A percentile compares a stretch with the other conserved stretches of the same genome.
Conservation (phyloP, 148 eudicot species). For the Amaranthus cruentus region DNA sequence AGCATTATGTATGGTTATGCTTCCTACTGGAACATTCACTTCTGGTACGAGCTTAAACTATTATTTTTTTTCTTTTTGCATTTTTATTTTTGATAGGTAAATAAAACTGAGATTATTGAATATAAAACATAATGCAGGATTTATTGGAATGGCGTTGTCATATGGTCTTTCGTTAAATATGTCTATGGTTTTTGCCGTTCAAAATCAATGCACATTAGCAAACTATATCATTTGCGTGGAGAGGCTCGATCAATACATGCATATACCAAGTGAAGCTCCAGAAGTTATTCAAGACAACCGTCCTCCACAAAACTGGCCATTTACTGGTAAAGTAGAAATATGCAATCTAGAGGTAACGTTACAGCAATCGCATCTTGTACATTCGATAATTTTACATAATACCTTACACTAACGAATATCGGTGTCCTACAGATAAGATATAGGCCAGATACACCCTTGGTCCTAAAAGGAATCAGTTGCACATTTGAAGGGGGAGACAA, state of each 20-base stretch:
- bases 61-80: not conserved
- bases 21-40: conserved; percentile 87
- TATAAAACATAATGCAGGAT: conserved; percentile 45
- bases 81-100: not conserved
- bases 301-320: conserved; percentile 72
- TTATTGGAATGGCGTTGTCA: conserved; percentile 90
- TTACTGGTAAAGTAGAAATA: conserved; percentile 76
- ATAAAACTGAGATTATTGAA: not conserved
- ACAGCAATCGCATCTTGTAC: not conserved
- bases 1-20: conserved; percentile 90
- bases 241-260: conserved; percentile 80
- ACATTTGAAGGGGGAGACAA: conserved; percentile 83
- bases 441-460: conserved; percentile 69
- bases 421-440: conserved; percentile 57
- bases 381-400: not conserved
- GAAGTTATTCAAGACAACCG: conserved; percentile 60
- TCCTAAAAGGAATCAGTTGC: conserved; percentile 72
- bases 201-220: conserved; percentile 69
- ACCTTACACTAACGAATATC: not conserved
- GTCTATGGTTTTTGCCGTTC: conserved; percentile 64
- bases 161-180: conserved; percentile 83
- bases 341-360: conserved; percentile 57
- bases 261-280: conserved; percentile 89
- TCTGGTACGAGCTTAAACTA: conserved; percentile 42
- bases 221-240: conserved; percentile 87